Evolutionary conservation across 768 basidiomycete genomes (phyloP), one percentile per base, ranked within the genome.

Genomic region (Asterophora parasitica): DNA sequence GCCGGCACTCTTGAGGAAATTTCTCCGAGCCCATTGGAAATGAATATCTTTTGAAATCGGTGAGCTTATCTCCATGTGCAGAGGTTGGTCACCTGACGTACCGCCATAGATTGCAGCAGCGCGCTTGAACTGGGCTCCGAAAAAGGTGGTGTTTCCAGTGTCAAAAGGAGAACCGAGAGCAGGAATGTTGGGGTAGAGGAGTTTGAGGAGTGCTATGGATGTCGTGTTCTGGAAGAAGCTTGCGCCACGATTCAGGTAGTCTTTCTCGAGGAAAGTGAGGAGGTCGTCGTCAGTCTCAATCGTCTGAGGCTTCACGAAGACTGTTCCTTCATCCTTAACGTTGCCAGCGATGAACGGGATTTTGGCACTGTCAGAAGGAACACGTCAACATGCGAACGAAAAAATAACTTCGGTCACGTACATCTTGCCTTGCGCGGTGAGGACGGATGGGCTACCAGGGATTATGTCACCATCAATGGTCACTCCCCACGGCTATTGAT

Each of bases 111-210:
- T 55, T 9, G 54, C 54, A 39, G 56, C 54, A 41, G 45, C 51
- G 9, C 56, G 53, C 36, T 58, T 58, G 46, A 58, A 58, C 15
- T 58, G 49, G 9, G 46, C 19, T n/a, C 54, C 56, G 12, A 50
- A 55, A 30, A 73, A 76, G 0, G 70, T 71, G 11, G 68, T 46
- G 42, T 70, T 65, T 30, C 73, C 72, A 1, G 75, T 75, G 16
- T 59, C 58, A 50, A 63, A 77, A 0, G 75, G 75, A 1, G 71
- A 71, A 4, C 75, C 74, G 27, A 66, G 53, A 11, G 68, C 52
- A 5, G 75, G 71, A 30, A 62, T 43, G 31, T 73, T 49, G 0
- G 74, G 75, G 55, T 77, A 77, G 2, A 73, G 53, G 10, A 63
- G 38, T 1, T 69, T n/a, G 8, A 74, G 28, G 1, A 34, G 44